Base-by-base conservation (phyloP, 2,329 filamentous ascomycete genomes). In the Escovopsis weberi region DNA sequence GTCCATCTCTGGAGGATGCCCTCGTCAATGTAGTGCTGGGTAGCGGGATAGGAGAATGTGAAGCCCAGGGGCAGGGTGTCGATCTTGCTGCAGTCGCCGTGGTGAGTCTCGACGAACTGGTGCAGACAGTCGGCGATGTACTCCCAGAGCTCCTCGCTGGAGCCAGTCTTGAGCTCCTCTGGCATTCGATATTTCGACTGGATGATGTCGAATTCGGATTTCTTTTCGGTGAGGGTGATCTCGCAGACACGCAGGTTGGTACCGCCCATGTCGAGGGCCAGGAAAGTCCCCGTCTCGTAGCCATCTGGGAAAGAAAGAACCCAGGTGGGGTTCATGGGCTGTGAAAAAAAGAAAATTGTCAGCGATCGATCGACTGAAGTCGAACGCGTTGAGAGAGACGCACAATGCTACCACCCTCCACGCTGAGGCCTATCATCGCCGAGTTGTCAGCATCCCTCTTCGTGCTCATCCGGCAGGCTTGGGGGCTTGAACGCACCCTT, bases 241-340 rank as follows among this genome's bases (percentile, higher is more conserved):
- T 94, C 84, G 63, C 89, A 95, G 50, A 96, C 88, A 59, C 89
- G 83, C 48, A 95, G 68, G 63, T 96, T 96, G 56, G 89, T 96
- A 54, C 89, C 89, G 45, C 89, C 89, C 83, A 96, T 93, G 59
- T 96, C 89, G 36, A 96, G 72, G 43, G 89, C 87, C 34, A 96
- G 70, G 61, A 80, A 94, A 12, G 82, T 91, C 47, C 89, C 89
- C 8, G 79, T 84, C 63, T 95, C 89, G 51, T 88, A 64, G 50
- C 89, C 89, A 58, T 82, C 82, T 19, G 89, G 89, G 61, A 86
- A 86, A 38, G 76, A 76, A 78, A 94, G 87, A 49, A 93, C 87
- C 89, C 89, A 95, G 43, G 88, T 94, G 45, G 89, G 84, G 66
- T 95, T 95, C 89, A 96, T 95, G 46, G 89, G 88, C 85, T 94